Evolutionary conservation across 2,329 filamentous ascomycete species (phyloP).

Genomic region (Eutypella sp.): DNA sequence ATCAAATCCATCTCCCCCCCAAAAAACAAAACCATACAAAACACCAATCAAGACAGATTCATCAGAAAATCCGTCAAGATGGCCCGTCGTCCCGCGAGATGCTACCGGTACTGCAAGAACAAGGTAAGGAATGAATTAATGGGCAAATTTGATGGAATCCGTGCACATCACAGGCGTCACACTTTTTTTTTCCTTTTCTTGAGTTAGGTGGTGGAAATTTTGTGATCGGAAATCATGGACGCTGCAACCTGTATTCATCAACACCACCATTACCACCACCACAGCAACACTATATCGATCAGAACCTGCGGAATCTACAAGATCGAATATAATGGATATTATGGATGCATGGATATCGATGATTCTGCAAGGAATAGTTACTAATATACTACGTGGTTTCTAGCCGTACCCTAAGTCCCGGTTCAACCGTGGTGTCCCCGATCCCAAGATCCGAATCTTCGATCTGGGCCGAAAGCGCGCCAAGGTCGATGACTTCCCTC

Average conservation of each 20-base stretch:
- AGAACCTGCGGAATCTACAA: no score
- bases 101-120: slow-evolving; percentile 99
- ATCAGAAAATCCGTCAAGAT: slow-evolving; percentile 72
- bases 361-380: slow-evolving; percentile 6
- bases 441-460: slow-evolving; percentile 91
- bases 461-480: slow-evolving; percentile 98
- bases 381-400: slow-evolving; percentile 59
- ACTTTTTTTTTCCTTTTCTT: not conserved
- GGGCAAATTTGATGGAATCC: no score
- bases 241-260: no score
- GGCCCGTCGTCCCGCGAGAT: slow-evolving; percentile 98
- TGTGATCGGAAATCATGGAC: no score
- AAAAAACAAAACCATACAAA: slow-evolving; percentile 32
- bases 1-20: slow-evolving; percentile 22
- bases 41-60: slow-evolving; percentile 41
- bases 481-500: slow-evolving; percentile 98
- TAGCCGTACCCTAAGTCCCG: slow-evolving; percentile 98
- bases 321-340: not conserved
- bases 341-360: not conserved
- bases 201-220: no score
- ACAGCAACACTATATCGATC: no score
- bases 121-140: slow-evolving; percentile 89
- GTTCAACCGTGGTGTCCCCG: slow-evolving; percentile 98
- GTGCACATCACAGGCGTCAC: no score
- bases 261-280: no score